Conservation (phyloP, 2,329 filamentous ascomycete species). For the Epichloe hybrida region DNA sequence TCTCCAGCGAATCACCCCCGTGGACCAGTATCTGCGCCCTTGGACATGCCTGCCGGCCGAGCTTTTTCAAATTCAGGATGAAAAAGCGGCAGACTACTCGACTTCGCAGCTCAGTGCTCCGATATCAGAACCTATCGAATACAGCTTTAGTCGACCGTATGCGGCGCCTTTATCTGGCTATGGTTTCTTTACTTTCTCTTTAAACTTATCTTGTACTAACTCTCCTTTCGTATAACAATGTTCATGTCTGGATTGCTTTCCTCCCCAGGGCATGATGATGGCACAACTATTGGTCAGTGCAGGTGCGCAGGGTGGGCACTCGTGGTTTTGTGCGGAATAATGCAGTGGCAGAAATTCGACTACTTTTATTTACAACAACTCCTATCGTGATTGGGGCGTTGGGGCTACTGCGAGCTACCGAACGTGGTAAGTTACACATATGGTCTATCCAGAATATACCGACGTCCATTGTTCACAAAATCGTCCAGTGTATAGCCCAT, state of each 20-base stretch:
- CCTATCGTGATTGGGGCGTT: too few species aligned
- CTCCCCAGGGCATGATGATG: too few species aligned
- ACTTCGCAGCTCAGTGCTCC: conserved; percentile 42
- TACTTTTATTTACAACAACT: too few species aligned
- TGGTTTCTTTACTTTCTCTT: too few species aligned
- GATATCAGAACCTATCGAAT: conserved; percentile 39
- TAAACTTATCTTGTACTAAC: too few species aligned
- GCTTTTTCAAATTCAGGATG: conserved; percentile 14
- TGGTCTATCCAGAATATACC: not conserved
- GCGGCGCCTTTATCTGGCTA: conserved; percentile 6
- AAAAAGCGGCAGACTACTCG: conserved; percentile 31
- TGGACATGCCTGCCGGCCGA: conserved; percentile 30
- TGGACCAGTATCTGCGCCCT: conserved; percentile 38
- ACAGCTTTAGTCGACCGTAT: conserved; percentile 37
- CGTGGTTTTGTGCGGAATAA: too few species aligned
- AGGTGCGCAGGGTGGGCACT: too few species aligned
- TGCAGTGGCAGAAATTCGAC: too few species aligned
- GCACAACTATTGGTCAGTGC: too few species aligned
- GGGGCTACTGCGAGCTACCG: too few species aligned
- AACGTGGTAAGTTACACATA: conserved; percentile 17
- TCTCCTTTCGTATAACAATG: too few species aligned
- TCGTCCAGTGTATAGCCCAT: not conserved
- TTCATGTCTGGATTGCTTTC: too few species aligned
- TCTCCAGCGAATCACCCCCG: conserved; percentile 33
- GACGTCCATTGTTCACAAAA: not conserved